Percentiles rank a stretch among this genome's conserved stretches.
Evolutionary conservation across 768 basidiomycete genomes (phyloP).

Genomic region (Pleurotus citrinopileatus): DNA sequence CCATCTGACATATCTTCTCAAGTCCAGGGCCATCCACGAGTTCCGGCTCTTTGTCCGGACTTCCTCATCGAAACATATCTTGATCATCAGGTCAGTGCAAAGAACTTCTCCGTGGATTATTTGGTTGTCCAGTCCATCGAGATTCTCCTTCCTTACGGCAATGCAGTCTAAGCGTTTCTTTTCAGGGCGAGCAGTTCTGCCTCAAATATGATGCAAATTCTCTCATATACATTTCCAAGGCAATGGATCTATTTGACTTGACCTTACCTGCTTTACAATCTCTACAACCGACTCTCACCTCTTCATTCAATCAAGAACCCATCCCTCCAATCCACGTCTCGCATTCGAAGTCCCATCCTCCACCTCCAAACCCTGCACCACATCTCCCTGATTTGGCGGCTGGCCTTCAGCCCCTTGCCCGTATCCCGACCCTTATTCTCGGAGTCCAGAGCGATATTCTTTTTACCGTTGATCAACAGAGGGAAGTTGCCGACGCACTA

Average conservation of each 20-base stretch:
- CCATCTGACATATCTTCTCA: constrained; percentile 35
- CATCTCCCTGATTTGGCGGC: constrained; percentile 74
- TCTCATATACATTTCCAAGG: constrained; percentile 97
- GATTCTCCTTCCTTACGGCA: background rate
- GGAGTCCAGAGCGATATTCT: constrained; percentile 97
- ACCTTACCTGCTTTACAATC: constrained; percentile 70
- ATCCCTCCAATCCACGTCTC: constrained; percentile 31
- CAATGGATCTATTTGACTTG: constrained; percentile 99
- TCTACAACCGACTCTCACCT: constrained; percentile 36
- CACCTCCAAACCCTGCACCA: constrained; percentile 69
- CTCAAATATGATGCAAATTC: constrained; percentile 99
- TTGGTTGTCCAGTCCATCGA: constrained; percentile 27
- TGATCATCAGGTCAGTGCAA: constrained; percentile 79
- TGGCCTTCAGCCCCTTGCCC: constrained; percentile 71
- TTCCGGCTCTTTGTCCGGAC: constrained; percentile 90
- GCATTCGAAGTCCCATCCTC: constrained; percentile 68
- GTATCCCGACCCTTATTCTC: constrained; percentile 82
- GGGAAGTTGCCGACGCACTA: constrained; percentile 91
- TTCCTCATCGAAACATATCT: constrained; percentile 99
- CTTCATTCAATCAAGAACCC: constrained; percentile 17
- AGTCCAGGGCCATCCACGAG: constrained; percentile 28
- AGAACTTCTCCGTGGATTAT: constrained; percentile 62
- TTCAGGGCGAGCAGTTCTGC: constrained; percentile 91
- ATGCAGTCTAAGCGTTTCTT: background rate
- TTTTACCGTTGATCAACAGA: constrained; percentile 96